Conservation (phyloP, 2,329 filamentous ascomycete genomes). For the Fusarium stilboides region DNA sequence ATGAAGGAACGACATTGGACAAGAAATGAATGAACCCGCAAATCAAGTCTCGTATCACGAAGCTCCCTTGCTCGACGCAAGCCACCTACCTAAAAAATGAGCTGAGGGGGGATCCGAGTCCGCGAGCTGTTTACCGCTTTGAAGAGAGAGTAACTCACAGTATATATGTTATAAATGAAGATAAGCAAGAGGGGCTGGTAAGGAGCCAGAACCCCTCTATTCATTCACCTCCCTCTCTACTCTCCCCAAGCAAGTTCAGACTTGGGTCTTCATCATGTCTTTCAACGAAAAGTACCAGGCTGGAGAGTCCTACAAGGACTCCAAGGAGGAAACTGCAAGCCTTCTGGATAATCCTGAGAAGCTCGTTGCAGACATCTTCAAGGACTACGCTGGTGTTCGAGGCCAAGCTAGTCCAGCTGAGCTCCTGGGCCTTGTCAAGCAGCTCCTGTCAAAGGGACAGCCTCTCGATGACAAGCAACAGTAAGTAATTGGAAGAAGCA, state of each 20-base stretch:
- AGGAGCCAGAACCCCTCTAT: neutral
- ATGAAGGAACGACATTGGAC: slow-evolving; percentile 4
- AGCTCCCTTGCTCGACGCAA: neutral
- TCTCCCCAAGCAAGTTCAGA: neutral
- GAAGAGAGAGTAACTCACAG: neutral
- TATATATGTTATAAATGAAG: neutral
- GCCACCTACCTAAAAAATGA: slow-evolving; percentile 23
- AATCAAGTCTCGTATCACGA: slow-evolving; percentile 4
- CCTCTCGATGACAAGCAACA: slow-evolving; percentile 71
- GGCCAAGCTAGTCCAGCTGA: slow-evolving; percentile 50
- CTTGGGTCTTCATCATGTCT: slow-evolving; percentile 47
- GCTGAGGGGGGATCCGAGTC: slow-evolving; percentile 14
- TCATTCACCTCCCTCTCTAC: slow-evolving; percentile 5
- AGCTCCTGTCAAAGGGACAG: slow-evolving; percentile 60
- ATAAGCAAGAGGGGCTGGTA: neutral
- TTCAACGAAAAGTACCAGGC: slow-evolving; percentile 57
- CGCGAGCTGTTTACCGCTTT: neutral
- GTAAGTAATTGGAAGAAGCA: slow-evolving; percentile 41
- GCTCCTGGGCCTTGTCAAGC: slow-evolving; percentile 53
- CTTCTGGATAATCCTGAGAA: slow-evolving; percentile 54
- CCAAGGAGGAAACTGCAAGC: slow-evolving; percentile 42
- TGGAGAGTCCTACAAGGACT: slow-evolving; percentile 56
- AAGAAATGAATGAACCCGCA: neutral
- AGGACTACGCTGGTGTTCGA: slow-evolving; percentile 50
- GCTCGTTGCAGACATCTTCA: slow-evolving; percentile 54